Evolutionary conservation across 225 moss, liverwort and hornwort species (phyloP), one percentile per base, ranked within the genome.

Genomic region (Marchantia polymorpha): DNA sequence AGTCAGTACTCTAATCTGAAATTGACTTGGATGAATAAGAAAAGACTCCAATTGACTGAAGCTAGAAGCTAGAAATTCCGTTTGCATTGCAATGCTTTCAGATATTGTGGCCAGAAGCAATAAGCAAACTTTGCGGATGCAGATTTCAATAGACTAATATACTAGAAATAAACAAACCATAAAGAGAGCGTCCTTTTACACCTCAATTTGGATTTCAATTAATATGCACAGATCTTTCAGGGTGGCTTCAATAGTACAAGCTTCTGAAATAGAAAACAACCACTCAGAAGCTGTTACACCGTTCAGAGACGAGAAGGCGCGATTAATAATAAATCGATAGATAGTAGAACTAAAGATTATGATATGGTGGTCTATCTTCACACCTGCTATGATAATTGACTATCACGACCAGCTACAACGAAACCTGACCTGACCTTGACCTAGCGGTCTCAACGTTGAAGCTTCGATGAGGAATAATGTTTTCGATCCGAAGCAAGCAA

Each of bases 151-250:
- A 39, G 39, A 39, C 39, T 39, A 39, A 39, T 39, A 39, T 39
- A 39, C 39, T 39, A 39, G 39, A 39, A 39, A 5, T 39, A 39
- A 39, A 39, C 64, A 64, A 64, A 17, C 64, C 19, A 64, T 2
- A 8, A 64, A 64, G 56, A 56, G 56, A 56, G 19, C 17, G 9
- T 9, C n/a, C 22, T 29, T 19, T 31, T 58, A 75, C 56, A 75
- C 19, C 75, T 75, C 75, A 75, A 75, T 75, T 59, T 75, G 39
- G 50, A 64, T 77, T 77, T 77, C 77, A 77, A 64, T 77, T 77
- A 77, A 77, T 77, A 77, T 77, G 77, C 77, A 77, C 77, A 77
- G 50, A 77, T 77, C 64, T 77, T 77, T 77, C 77, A 65, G 64
- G 50, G 29, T 63, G 23, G 50, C 50, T 64, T 65, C 64, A 64